Percentiles rank a stretch among this genome's conserved stretches.
These are phyloP conservation scores for Scytalidium lignicola DNA, from an alignment of 2,329 filamentous ascomycete species.

Conservation along the genomic window DNA sequence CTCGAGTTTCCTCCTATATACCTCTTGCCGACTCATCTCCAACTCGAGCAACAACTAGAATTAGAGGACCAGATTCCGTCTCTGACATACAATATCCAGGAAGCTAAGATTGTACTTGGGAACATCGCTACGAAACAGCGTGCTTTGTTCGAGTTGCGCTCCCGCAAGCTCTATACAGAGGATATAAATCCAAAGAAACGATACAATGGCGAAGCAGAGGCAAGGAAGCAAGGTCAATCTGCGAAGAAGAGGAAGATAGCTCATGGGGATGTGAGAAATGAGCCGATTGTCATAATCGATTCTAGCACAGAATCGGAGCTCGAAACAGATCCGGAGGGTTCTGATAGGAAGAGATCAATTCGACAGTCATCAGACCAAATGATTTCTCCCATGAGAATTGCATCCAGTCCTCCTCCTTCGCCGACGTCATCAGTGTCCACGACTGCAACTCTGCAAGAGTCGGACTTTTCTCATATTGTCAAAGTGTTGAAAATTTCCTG, in stretches of 20 bases:
- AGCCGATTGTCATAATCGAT: constrained; percentile 17
- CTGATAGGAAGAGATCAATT: constrained; percentile 6
- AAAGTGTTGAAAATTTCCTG: constrained; percentile 55
- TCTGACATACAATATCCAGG: constrained; percentile 65
- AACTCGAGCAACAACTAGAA: constrained; percentile 54
- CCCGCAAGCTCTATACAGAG: constrained; percentile 55
- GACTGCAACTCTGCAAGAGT: constrained; percentile 1
- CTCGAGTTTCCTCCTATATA: constrained; percentile 46
- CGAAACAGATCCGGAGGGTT: constrained; percentile 10
- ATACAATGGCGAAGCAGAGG: neutral
- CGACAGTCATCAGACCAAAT: constrained; percentile 4
- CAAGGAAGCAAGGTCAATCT: neutral
- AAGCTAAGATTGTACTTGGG: constrained; percentile 71
- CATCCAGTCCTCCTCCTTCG: neutral
- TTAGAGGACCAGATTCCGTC: constrained; percentile 59
- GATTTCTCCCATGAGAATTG: neutral
- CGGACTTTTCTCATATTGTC: constrained; percentile 24
- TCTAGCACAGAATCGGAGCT: constrained; percentile 32
- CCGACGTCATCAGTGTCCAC: neutral
- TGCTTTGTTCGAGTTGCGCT: constrained; percentile 72
- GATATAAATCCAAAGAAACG: constrained; percentile 31
- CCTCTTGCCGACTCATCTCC: constrained; percentile 66
- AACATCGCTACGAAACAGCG: constrained; percentile 65
- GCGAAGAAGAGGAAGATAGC: neutral
- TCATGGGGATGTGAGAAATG: constrained; percentile 3